Percentiles rank a stretch among this genome's conserved stretches.
Conservation (phyloP, 2,329 filamentous ascomycete genomes). For the Fusarium proliferatum region DNA sequence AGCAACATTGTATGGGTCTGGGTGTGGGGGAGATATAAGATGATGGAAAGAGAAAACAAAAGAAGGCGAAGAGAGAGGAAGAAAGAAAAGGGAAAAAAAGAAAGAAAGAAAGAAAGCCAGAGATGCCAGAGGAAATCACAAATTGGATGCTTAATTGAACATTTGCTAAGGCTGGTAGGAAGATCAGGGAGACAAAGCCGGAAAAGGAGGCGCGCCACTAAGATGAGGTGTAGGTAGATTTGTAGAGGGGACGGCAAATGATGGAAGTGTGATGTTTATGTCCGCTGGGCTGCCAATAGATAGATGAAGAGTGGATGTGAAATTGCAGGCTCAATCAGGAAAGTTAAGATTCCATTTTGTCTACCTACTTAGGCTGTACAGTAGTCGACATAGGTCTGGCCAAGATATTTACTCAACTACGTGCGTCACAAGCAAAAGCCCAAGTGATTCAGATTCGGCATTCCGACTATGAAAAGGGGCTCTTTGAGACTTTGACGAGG, state of each 20-base stretch:
- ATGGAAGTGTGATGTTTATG: constrained; percentile 16
- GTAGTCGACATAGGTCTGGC: neutral
- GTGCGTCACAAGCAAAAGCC: neutral
- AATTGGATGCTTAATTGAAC: constrained; percentile 17
- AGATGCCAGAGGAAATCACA: neutral
- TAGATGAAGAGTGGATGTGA: constrained; percentile 6
- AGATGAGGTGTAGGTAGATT: neutral
- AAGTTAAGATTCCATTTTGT: constrained; percentile 19
- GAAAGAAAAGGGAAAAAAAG: neutral
- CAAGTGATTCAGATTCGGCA: constrained; percentile 20
- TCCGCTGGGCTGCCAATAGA: constrained; percentile 6
- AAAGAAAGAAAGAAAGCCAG: neutral
- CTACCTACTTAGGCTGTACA: neutral
- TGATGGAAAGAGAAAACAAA: constrained; percentile 1
- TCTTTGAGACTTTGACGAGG: neutral
- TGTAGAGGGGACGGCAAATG: constrained; percentile 20
- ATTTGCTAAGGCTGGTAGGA: constrained; percentile 8
- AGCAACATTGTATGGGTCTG: constrained; percentile 45
- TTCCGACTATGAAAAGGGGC: constrained; percentile 18
- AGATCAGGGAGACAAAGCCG: constrained; percentile 34
- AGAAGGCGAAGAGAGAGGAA: neutral
- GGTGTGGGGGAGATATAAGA: constrained; percentile 14
- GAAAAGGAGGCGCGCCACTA: constrained; percentile 43
- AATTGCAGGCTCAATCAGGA: constrained; percentile 20
- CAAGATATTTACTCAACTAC: neutral